Evolutionary conservation across 495 filamentous ascomycete species (phyloP).

Genomic region (Barbatosphaeria neglecta): DNA sequence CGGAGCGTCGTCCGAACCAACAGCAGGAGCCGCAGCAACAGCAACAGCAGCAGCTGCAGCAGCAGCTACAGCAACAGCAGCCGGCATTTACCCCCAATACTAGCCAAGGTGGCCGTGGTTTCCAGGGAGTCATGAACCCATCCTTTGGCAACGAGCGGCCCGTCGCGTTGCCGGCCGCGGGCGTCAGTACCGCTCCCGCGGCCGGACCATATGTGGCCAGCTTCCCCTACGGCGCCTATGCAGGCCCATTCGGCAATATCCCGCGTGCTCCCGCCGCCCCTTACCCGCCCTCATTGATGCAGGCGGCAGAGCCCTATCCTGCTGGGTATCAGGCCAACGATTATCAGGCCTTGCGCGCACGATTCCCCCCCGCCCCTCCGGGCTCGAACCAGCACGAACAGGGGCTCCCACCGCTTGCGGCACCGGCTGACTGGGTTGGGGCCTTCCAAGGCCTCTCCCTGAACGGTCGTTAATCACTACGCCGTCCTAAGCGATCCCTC

Average conservation of each 20-base stretch:
- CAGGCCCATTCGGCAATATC: slow-evolving; percentile 26
- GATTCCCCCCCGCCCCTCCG: slow-evolving; percentile 30
- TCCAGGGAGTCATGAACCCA: slow-evolving; percentile 22
- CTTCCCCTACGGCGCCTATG: slow-evolving; percentile 34
- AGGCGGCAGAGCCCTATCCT: slow-evolving; percentile 28
- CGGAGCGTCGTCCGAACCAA: slow-evolving; percentile 36
- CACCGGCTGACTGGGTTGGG: slow-evolving; percentile 33
- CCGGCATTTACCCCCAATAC: slow-evolving; percentile 21
- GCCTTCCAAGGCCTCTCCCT: slow-evolving; percentile 43
- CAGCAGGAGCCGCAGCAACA: slow-evolving; percentile 26
- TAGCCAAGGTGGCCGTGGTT: slow-evolving; percentile 22
- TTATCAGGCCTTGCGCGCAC: slow-evolving; percentile 26
- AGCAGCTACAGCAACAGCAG: slow-evolving; percentile 1
- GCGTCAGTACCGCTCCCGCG: too few species aligned
- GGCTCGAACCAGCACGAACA: slow-evolving; percentile 25
- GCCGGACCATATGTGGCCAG: slow-evolving; percentile 21
- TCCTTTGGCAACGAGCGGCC: slow-evolving; percentile 25
- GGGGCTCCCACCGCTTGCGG: slow-evolving; percentile 15
- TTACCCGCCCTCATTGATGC: slow-evolving; percentile 26
- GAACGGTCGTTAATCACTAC: slow-evolving; percentile 29
- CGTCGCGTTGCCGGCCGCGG: slow-evolving; percentile 3
- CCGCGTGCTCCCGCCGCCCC: slow-evolving; percentile 22
- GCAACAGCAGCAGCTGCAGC: not conserved
- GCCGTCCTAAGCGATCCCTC: not conserved
- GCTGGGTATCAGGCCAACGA: slow-evolving; percentile 30